A percentile compares a stretch with the other conserved stretches of the same genome.
Evolutionary conservation across 2,329 filamentous ascomycete genomes (phyloP).

Genomic region (Aspergillus niger): DNA sequence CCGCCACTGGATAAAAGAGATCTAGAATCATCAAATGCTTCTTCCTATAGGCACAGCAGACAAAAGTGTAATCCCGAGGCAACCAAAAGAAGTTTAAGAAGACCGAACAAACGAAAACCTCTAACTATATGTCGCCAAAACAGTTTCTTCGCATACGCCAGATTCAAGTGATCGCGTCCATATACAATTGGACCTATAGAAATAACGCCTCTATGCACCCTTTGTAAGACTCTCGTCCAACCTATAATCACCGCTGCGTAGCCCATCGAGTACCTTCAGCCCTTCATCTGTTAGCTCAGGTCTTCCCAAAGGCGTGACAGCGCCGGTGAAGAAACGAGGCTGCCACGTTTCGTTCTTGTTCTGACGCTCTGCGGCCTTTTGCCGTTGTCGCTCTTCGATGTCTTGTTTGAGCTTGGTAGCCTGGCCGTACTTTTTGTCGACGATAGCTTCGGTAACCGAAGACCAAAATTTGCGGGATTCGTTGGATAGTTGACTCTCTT

Average conservation of each 20-base stretch:
- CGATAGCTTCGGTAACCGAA: slow-evolving; percentile 82
- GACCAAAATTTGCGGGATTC: slow-evolving; percentile 89
- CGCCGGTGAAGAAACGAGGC: slow-evolving; percentile 81
- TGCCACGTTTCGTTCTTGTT: slow-evolving; percentile 69
- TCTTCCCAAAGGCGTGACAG: slow-evolving; percentile 60
- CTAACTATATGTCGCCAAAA: slow-evolving; percentile 1
- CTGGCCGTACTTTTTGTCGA: slow-evolving; percentile 75
- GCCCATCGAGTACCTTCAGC: slow-evolving; percentile 55
- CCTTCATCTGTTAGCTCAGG: slow-evolving; percentile 67
- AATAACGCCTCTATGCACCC: slow-evolving; percentile 26
- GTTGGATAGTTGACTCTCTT: slow-evolving; percentile 77
- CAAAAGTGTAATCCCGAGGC: background rate
- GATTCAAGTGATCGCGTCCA: background rate
- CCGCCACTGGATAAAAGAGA: background rate
- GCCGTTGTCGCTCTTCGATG: slow-evolving; percentile 84
- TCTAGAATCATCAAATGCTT: background rate
- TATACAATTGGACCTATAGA: slow-evolving; percentile 12
- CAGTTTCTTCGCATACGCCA: background rate
- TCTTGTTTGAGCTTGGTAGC: slow-evolving; percentile 88
- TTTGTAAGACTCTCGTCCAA: slow-evolving; percentile 46
- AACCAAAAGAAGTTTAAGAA: background rate
- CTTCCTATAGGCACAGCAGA: background rate
- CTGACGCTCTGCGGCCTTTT: slow-evolving; percentile 80
- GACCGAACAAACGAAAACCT: background rate
- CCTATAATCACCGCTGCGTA: slow-evolving; percentile 56